These are phyloP conservation scores for Meripilus lineatus DNA, from an alignment of 1,284 basidiomycete genomes.

Conservation along the genomic window DNA sequence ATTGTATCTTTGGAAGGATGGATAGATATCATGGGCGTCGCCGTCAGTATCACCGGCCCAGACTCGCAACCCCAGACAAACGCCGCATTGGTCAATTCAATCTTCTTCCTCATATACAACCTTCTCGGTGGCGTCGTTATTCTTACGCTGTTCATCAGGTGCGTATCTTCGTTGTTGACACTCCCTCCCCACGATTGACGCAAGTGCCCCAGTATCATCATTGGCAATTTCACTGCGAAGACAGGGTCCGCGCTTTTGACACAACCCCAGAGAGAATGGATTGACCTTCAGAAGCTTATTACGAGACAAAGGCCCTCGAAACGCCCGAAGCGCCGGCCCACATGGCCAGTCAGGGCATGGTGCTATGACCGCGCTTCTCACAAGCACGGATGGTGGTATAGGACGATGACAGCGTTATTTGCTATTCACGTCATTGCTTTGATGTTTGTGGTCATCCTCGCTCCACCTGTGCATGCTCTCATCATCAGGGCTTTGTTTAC, in stretches of 20 bases:
- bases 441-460: conserved; percentile 52
- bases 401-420: conserved; percentile 80
- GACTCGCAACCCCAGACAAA: conserved; percentile 71
- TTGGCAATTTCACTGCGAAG: conserved; percentile 86
- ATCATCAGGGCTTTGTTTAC: conserved; percentile 11
- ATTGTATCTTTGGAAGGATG: conserved; percentile 96
- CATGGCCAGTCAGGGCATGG: conserved; percentile 66
- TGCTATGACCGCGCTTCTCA: conserved; percentile 88
- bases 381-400: conserved; percentile 94
- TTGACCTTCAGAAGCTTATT: conserved; percentile 88
- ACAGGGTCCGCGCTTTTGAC: conserved; percentile 85
- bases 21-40: conserved; percentile 87
- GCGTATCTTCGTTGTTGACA: conserved; percentile 19
- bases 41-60: conserved; percentile 74
- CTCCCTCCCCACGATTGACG: not conserved
- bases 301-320: conserved; percentile 85
- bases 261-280: conserved; percentile 92
- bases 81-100: conserved; percentile 74
- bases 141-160: conserved; percentile 86
- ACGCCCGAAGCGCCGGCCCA: conserved; percentile 62
- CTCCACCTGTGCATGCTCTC: conserved; percentile 1
- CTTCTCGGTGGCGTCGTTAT: conserved; percentile 90
- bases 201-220: conserved; percentile 72
- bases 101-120: conserved; percentile 95
- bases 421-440: conserved; percentile 82